Conservation (phyloP, 345 rosid species). For the Eucalyptus paniculata region DNA sequence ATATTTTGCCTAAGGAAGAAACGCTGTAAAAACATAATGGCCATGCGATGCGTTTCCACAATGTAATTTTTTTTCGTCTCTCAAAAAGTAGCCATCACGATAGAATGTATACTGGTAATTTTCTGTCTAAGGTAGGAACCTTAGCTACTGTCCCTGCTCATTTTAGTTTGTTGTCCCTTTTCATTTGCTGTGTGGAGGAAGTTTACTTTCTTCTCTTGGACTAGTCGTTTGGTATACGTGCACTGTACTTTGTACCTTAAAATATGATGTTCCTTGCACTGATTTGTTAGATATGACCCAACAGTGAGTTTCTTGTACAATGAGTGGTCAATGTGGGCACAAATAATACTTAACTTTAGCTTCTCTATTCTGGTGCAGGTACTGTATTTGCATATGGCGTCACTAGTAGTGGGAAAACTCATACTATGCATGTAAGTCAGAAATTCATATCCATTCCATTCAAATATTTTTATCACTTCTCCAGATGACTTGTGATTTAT, state of each 20-base stretch:
- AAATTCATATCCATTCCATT: background rate
- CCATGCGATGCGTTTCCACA: background rate
- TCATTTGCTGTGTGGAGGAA: background rate
- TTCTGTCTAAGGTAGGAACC: background rate
- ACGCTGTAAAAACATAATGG: background rate
- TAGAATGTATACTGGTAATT: background rate
- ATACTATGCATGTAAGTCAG: slow-evolving; percentile 87
- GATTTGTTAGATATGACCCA: background rate
- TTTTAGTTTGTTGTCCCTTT: background rate
- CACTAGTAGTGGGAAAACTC: slow-evolving; percentile 95
- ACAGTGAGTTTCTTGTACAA: background rate
- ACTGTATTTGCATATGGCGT: slow-evolving; percentile 99
- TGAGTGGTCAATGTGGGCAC: background rate
- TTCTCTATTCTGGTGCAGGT: slow-evolving; percentile 30
- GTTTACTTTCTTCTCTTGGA: background rate
- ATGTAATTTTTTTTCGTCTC: background rate
- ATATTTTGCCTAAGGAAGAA: background rate
- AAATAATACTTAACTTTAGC: background rate
- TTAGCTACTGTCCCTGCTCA: background rate
- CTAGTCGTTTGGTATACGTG: background rate
- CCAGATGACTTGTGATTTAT: background rate
- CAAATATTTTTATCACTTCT: background rate
- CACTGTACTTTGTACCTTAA: background rate
- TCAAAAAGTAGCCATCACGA: background rate
- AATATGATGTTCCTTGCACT: background rate